These are phyloP conservation scores for Chaetomium tenue DNA, from an alignment of 495 filamentous ascomycete species.

Conservation along the genomic window DNA sequence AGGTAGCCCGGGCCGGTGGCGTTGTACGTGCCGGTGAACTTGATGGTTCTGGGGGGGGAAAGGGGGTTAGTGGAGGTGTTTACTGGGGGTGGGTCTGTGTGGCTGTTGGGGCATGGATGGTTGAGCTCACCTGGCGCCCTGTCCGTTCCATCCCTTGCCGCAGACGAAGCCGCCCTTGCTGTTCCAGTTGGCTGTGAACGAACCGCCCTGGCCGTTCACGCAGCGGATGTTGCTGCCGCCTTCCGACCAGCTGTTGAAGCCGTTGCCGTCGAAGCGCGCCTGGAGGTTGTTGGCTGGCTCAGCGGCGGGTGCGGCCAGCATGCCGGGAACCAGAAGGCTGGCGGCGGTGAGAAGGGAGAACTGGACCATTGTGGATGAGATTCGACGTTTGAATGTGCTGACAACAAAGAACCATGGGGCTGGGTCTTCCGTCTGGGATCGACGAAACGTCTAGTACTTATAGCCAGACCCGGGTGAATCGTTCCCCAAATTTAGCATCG, in stretches of 20 bases:
- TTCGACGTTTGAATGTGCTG: neutral
- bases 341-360: neutral
- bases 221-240: constrained; percentile 54
- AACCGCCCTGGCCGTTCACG: constrained; percentile 51
- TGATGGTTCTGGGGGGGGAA: constrained; percentile 45
- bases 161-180: constrained; percentile 57
- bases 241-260: constrained; percentile 62
- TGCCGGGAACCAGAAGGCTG: neutral
- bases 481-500: neutral
- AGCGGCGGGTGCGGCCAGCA: constrained; percentile 1
- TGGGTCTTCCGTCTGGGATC: neutral
- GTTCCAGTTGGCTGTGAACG: constrained; percentile 56
- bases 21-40: constrained; percentile 54
- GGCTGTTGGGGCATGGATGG: neutral
- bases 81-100: neutral
- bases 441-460: neutral
- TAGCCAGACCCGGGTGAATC: neutral
- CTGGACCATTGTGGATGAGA: constrained; percentile 7
- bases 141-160: constrained; percentile 56
- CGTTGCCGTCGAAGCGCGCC: neutral
- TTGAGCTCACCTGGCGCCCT: neutral
- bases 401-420: neutral
- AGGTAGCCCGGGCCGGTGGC: constrained; percentile 62
- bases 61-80: neutral
- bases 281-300: neutral